These are phyloP conservation scores for Amanita pallidorosea DNA, from an alignment of 768 basidiomycete genomes.

Conservation along the genomic window DNA sequence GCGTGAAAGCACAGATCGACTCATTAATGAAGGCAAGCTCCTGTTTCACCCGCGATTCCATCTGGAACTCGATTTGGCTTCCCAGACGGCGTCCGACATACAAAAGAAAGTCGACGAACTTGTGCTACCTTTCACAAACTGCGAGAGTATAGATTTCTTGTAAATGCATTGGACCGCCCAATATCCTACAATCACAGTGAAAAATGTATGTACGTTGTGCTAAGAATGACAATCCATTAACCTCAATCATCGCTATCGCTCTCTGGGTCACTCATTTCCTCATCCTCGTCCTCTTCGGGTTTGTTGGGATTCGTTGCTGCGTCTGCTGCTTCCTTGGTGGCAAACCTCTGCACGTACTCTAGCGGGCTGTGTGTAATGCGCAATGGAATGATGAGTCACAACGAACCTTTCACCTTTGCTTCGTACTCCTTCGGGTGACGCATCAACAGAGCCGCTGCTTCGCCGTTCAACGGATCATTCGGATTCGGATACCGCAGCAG, in stretches of 20 bases:
- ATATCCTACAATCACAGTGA: constrained; percentile 10
- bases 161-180: constrained; percentile 10
- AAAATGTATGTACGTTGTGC: background rate
- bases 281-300: constrained; percentile 57
- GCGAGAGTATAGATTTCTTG: constrained; percentile 7
- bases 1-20: constrained; percentile 70
- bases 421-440: constrained; percentile 96
- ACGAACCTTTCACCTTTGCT: constrained; percentile 72
- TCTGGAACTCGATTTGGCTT: constrained; percentile 3
- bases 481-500: constrained; percentile 97
- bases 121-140: constrained; percentile 31
- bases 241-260: constrained; percentile 66
- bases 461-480: constrained; percentile 95
- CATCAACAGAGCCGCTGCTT: constrained; percentile 95
- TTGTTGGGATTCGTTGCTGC: constrained; percentile 51
- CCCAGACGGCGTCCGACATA: constrained; percentile 56
- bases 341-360: constrained; percentile 96
- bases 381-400: background rate
- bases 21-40: constrained; percentile 53
- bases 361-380: background rate
- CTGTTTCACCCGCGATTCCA: constrained; percentile 1
- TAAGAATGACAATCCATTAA: background rate
- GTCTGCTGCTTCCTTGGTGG: constrained; percentile 84
- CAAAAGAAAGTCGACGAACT: constrained; percentile 71
- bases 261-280: constrained; percentile 81